phyloP scores from a whole-genome alignment of 805 yeast species.

The Candida sakaeoensis region DNA sequence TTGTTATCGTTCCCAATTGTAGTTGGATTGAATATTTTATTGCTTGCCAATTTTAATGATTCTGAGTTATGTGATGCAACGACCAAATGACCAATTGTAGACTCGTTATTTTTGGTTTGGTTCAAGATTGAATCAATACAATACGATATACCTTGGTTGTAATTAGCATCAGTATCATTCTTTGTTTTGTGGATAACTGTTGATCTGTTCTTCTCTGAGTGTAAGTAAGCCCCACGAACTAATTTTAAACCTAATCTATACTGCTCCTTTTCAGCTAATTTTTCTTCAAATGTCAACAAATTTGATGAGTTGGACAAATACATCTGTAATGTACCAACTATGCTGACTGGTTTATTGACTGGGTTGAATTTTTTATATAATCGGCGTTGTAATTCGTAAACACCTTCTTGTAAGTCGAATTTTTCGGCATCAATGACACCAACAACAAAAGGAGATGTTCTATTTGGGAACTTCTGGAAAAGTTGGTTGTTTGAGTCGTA shows the following conservation, averaged over 20 bases:
- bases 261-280: slow-evolving; percentile 53
- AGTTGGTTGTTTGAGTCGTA: slow-evolving; percentile 50
- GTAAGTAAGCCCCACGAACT: slow-evolving; percentile 94
- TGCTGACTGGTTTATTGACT: slow-evolving; percentile 52
- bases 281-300: slow-evolving; percentile 59
- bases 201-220: slow-evolving; percentile 79
- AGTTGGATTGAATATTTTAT: slow-evolving; percentile 36
- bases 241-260: slow-evolving; percentile 83
- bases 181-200: slow-evolving; percentile 71
- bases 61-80: slow-evolving; percentile 87
- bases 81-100: slow-evolving; percentile 70
- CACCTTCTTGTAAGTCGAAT: slow-evolving; percentile 83
- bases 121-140: slow-evolving; percentile 57
- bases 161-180: slow-evolving; percentile 73
- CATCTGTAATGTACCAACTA: slow-evolving; percentile 92
- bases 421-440: slow-evolving; percentile 91
- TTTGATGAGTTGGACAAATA: slow-evolving; percentile 70
- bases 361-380: slow-evolving; percentile 73
- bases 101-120: slow-evolving; percentile 35
- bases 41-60: slow-evolving; percentile 72
- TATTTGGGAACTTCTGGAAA: slow-evolving; percentile 51
- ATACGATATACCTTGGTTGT: slow-evolving; percentile 63
- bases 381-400: slow-evolving; percentile 82
- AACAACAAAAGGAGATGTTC: slow-evolving; percentile 69
- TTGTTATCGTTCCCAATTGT: slow-evolving; percentile 19